Evolutionary conservation across 129 eudicot species (phyloP), one percentile per base, ranked within the genome.

Genomic region (Tanacetum coccineum): DNA sequence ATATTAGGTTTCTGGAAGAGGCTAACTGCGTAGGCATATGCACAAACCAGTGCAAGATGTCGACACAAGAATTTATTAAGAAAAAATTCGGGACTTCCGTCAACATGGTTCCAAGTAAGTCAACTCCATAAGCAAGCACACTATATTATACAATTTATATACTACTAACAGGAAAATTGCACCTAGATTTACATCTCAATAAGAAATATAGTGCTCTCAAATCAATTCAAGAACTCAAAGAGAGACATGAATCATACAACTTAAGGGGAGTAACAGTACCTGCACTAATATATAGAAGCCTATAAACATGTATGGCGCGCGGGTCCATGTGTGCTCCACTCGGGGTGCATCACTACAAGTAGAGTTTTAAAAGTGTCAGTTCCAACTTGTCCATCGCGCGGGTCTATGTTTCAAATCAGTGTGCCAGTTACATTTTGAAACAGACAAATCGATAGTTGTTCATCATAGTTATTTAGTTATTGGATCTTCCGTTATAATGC

Each of bases 41-140:
- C 83, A 93, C 92, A 54, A 93, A 89, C 53, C 88, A 88, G 13
- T 93, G 99, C 81, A 93, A 88, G 86, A 78, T 84, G 85, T 88
- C 99, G 4, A 82, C 95, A 30, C 99, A 93, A 81, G 72, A 76
- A 66, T 93, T 93, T 80, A 82, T 93, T 19, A 89, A 82, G 78
- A 73, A 86, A 54, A 78, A 84, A 8, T 75, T 93, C 10, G 95
- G 95, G 55, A 81, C 81, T 74, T 84, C 96, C 0, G 57, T 86
- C 74, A 79, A 82, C 77, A 82, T 93, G 96, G 99, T 93, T 58
- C 99, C 99, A 18, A 89, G 99, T 93, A 89, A 80, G 98, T 64
- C 8, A 62, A 40, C 32, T 53, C 65, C 26, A 52, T 54, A 73
- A 44, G 48, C 49, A 73, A 64, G 30, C 39, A n/a, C 22, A 73